Evolutionary conservation across 495 filamentous ascomycete species (phyloP).

Genomic region (Lasiosphaeria ovina): DNA sequence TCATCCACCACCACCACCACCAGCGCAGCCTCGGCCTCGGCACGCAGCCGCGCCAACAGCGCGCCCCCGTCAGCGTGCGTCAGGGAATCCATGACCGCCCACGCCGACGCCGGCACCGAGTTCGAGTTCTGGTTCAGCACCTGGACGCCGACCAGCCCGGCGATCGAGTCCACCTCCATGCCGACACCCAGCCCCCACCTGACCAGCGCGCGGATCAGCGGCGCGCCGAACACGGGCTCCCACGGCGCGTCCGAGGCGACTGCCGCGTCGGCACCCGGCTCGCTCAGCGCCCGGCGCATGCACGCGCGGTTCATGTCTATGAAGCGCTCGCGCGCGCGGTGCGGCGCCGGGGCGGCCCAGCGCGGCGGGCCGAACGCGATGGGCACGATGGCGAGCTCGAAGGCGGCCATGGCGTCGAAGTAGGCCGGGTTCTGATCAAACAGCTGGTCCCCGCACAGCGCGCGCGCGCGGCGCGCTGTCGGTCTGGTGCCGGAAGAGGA

Average conservation of each 20-base stretch:
- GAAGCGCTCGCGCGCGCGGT: neutral
- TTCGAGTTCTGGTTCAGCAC: conserved; percentile 8
- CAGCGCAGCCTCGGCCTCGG: conserved; percentile 1
- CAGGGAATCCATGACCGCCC: conserved; percentile 5
- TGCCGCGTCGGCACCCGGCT: neutral
- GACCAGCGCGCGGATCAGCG: neutral
- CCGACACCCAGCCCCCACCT: conserved; percentile 7
- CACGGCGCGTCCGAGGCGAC: neutral
- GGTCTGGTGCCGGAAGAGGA: conserved; percentile 3
- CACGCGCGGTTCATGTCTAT: conserved; percentile 1
- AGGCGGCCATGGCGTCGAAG: neutral
- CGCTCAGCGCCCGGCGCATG: neutral
- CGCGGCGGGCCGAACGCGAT: conserved; percentile 2
- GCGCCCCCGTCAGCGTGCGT: neutral
- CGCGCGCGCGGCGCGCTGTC: conserved; percentile 1
- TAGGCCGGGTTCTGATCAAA: conserved; percentile 3
- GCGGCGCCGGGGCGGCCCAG: neutral
- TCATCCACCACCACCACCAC: neutral
- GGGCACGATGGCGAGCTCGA: conserved; percentile 8
- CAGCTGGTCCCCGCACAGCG: neutral
- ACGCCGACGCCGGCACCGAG: conserved; percentile 5
- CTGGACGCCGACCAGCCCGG: conserved; percentile 8
- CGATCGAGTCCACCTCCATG: neutral
- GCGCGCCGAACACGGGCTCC: conserved; percentile 10
- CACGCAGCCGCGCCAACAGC: neutral